Evolutionary conservation across 805 yeast species (phyloP).

Genomic region (Kazachstania africana): DNA sequence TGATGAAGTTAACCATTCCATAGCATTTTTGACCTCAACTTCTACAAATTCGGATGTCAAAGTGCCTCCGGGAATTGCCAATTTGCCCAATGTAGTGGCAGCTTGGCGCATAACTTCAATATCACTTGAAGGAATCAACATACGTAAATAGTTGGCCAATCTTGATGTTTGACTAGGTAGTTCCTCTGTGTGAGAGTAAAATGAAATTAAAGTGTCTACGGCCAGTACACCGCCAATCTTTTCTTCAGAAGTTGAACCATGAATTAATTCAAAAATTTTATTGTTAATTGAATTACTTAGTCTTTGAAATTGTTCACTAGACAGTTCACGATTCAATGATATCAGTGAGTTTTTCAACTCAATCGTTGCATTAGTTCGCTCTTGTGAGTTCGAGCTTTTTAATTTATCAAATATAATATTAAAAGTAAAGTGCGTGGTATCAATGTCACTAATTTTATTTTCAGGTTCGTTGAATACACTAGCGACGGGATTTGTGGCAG

Average conservation of each 20-base stretch:
- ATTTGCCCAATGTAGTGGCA: constrained; percentile 73
- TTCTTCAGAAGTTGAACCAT: constrained; percentile 57
- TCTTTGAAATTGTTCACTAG: constrained; percentile 69
- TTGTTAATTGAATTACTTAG: constrained; percentile 80
- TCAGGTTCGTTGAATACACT: constrained; percentile 14
- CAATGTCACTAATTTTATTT: constrained; percentile 15
- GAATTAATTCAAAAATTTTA: constrained; percentile 73
- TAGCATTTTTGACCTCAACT: constrained; percentile 75
- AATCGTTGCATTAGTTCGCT: constrained; percentile 42
- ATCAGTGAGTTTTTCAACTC: constrained; percentile 62
- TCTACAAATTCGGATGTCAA: constrained; percentile 88
- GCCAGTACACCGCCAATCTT: constrained; percentile 88
- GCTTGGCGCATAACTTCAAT: constrained; percentile 78
- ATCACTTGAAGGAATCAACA: constrained; percentile 72
- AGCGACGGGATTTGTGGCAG: too few relatives aligned
- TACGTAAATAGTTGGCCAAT: constrained; percentile 77
- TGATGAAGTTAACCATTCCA: constrained; percentile 77
- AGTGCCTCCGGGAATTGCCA: constrained; percentile 84
- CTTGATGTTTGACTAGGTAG: constrained; percentile 81
- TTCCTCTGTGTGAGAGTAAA: constrained; percentile 74
- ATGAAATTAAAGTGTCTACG: constrained; percentile 74
- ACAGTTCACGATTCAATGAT: constrained; percentile 65
- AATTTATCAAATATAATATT: constrained; percentile 28
- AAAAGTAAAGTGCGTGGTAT: constrained; percentile 22
- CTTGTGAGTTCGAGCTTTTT: constrained; percentile 26